These are phyloP conservation scores for Leishmania lainsoni DNA, from an alignment of 208 protist genomes.

Conservation along the genomic window DNA sequence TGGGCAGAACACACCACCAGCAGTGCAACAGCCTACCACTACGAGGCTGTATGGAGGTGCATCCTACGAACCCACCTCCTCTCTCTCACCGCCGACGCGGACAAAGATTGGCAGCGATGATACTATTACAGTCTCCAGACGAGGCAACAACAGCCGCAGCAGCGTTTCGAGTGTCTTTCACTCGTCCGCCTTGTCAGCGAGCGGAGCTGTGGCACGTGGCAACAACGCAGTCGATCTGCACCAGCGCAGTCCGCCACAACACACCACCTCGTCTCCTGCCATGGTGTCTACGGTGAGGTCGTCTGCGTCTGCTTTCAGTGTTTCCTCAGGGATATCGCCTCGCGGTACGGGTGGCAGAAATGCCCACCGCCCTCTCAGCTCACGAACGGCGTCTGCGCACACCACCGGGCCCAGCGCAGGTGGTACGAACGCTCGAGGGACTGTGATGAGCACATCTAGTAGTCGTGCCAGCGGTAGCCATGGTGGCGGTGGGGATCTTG, in stretches of 20 bases:
- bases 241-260: slow-evolving; percentile 4
- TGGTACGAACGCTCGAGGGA: neutral
- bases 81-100: neutral
- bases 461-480: neutral
- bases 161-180: neutral
- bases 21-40: neutral
- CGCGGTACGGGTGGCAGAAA: neutral
- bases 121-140: neutral
- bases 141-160: neutral
- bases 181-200: neutral
- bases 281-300: slow-evolving; percentile 7
- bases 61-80: neutral
- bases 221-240: neutral
- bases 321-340: neutral
- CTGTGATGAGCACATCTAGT: neutral
- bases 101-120: too few species aligned
- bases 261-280: neutral
- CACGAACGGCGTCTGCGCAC: neutral
- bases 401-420: neutral
- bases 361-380: slow-evolving; percentile 2
- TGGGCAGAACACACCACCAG: neutral
- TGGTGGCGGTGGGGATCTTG: neutral
- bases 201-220: neutral
- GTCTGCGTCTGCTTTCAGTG: neutral
- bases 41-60: neutral